Evolutionary conservation across 805 yeast genomes (phyloP).

Genomic region (Hanseniaspora hatyaiensis): DNA sequence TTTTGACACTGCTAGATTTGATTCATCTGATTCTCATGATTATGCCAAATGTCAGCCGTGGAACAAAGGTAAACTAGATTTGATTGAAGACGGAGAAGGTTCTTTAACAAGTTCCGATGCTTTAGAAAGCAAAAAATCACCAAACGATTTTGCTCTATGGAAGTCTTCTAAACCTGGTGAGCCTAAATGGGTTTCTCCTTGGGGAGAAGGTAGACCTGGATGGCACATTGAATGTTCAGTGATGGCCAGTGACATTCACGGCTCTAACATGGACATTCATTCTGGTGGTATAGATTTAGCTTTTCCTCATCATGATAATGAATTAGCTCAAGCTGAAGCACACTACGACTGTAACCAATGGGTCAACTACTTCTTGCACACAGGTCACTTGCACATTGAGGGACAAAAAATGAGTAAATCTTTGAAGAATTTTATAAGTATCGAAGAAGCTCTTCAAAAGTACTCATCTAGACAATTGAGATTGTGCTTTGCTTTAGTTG

Average conservation of each 20-base stretch:
- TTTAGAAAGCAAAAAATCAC: conserved; percentile 48
- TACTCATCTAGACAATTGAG: conserved; percentile 76
- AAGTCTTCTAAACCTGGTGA: conserved; percentile 94
- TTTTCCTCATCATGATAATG: conserved; percentile 98
- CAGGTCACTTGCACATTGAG: conserved; percentile 95
- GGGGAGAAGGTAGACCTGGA: conserved; percentile 98
- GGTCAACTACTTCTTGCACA: conserved; percentile 93
- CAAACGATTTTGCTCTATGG: conserved; percentile 94
- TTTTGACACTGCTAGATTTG: conserved; percentile 79
- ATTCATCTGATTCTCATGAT: conserved; percentile 54
- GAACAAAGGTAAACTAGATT: conserved; percentile 80
- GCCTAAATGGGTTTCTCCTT: conserved; percentile 88
- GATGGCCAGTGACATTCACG: conserved; percentile 87
- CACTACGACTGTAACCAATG: conserved; percentile 80
- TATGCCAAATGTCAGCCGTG: conserved; percentile 97
- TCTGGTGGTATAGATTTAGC: conserved; percentile 96
- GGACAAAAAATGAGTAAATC: conserved; percentile 98
- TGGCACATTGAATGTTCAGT: conserved; percentile 99
- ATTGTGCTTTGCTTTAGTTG: conserved; percentile 77
- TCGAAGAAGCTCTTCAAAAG: conserved; percentile 69
- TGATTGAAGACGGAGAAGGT: conserved; percentile 93
- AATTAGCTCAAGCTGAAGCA: conserved; percentile 94
- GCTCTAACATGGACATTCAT: conserved; percentile 79
- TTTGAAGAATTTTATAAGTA: conserved; percentile 87
- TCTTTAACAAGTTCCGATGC: conserved; percentile 43